Percentiles rank a stretch among this genome's conserved stretches.
Evolutionary conservation across 441 rosid species (phyloP).

Genomic region (Macaranga tanarius): DNA sequence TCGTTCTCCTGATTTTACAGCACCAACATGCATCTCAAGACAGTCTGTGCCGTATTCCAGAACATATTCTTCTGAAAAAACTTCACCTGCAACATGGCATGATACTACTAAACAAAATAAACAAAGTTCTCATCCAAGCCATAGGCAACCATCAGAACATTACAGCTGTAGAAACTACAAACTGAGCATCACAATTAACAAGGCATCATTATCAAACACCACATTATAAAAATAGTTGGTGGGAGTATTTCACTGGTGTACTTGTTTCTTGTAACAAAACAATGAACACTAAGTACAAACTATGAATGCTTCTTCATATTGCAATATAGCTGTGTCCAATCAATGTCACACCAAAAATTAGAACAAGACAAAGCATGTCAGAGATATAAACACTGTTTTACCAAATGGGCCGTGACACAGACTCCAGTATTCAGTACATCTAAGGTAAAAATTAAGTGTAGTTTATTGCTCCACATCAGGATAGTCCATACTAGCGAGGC

Average conservation of each 20-base stretch:
- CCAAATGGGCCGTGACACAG: not conserved
- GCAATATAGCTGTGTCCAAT: not conserved
- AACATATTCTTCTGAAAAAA: conserved; percentile 74
- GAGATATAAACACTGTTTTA: not conserved
- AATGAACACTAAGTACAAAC: not conserved
- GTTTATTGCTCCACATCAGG: not conserved
- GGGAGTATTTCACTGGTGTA: not conserved
- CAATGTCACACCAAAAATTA: not conserved
- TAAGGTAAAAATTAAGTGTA: not conserved
- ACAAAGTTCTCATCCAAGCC: not conserved
- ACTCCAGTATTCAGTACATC: not conserved
- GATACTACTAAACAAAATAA: not conserved
- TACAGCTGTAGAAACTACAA: not conserved
- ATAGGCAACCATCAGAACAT: not conserved
- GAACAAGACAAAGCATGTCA: not conserved
- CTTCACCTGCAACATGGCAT: conserved; percentile 53
- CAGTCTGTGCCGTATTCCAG: conserved; percentile 92
- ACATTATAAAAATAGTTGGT: not conserved
- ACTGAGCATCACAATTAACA: not conserved
- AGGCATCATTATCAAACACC: not conserved
- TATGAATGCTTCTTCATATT: not conserved
- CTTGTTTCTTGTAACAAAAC: not conserved
- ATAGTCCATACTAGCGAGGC: not conserved
- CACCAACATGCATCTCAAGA: conserved; percentile 96
- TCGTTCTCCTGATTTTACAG: conserved; percentile 65